Base-by-base conservation (phyloP, 1,139 yeast genomes). In the Suhomyces ambrosiae region DNA sequence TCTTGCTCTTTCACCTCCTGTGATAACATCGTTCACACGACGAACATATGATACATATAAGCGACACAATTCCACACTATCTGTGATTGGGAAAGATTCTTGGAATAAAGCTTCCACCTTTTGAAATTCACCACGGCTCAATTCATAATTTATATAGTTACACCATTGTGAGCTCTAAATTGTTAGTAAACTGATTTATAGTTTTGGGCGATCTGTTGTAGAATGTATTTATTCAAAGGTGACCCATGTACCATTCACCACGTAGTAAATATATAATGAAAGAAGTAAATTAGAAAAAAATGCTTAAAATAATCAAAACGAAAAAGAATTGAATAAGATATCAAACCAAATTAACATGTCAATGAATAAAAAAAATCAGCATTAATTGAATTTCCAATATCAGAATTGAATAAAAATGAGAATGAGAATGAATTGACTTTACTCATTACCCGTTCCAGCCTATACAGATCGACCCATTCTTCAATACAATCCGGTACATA, bases 1-100 rank as follows among this genome's bases (percentile, higher is more conserved):
- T 45, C 96, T 73, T 1, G 96, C 94, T 47, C 79, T 80, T 50
- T 86, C 95, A 23, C 95, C 95, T 17, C 94, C 95, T 2, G 92
- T 83, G 33, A 82, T 76, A 16, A 86, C 74, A 54, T 86, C 87
- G 56, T 89, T 86, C 27, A 81, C 83, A 44, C 92, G 72, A 46
- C 92, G 79, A 30, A 87, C 89, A 55, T 87, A 89, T 29, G 79
- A 79, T 24, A 92, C 77, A 58, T 92, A 92, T 25, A 77, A 64
- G 35, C 80, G 71, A 81, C 94, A 90, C 23, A 92, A 64, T 23
- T 77, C 77, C 27, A 86, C 80, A 49, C 79, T 74, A 33, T 74
- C 77, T 7, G 83, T 76, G 22, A 73, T 68, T 3, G 77, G 74
- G 41, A 88, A 69, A 47, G 86, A 79, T 41, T 79, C 68, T 19